These are phyloP conservation scores for Pleomassaria siparia DNA, from an alignment of 2,329 filamentous ascomycete species.

Conservation along the genomic window DNA sequence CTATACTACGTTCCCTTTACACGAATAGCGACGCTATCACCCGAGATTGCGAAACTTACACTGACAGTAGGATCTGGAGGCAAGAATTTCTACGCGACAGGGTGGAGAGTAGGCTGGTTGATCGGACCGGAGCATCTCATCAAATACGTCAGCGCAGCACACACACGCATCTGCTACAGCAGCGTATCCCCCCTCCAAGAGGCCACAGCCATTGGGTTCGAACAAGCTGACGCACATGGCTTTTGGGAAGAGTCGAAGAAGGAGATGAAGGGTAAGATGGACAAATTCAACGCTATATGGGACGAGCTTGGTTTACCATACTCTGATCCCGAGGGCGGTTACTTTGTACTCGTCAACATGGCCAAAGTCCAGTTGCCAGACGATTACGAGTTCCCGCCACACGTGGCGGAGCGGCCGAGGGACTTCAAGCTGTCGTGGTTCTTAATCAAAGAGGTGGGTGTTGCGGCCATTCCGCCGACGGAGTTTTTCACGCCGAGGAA, in stretches of 20 bases:
- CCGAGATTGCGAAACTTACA: slow-evolving; percentile 84
- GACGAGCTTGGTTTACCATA: slow-evolving; percentile 59
- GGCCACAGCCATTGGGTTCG: slow-evolving; percentile 90
- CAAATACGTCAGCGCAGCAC: slow-evolving; percentile 86
- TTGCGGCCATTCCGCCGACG: slow-evolving; percentile 92
- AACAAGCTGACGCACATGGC: slow-evolving; percentile 77
- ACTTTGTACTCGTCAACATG: slow-evolving; percentile 96
- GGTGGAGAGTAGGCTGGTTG: slow-evolving; percentile 95
- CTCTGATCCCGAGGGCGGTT: slow-evolving; percentile 92
- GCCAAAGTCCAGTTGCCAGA: slow-evolving; percentile 79
- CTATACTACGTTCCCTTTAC: slow-evolving; percentile 96
- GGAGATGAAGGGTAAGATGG: slow-evolving; percentile 90
- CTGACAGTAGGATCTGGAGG: slow-evolving; percentile 93
- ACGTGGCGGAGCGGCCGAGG: slow-evolving; percentile 81
- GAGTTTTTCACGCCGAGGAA: slow-evolving; percentile 93
- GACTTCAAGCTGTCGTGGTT: slow-evolving; percentile 98
- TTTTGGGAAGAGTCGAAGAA: slow-evolving; percentile 85
- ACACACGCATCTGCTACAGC: slow-evolving; percentile 95
- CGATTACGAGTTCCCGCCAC: slow-evolving; percentile 84
- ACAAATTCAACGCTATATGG: slow-evolving; percentile 73
- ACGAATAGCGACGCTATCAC: slow-evolving; percentile 84
- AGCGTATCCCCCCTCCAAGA: slow-evolving; percentile 93
- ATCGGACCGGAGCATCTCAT: slow-evolving; percentile 88
- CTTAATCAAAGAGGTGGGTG: slow-evolving; percentile 91
- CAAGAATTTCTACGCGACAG: slow-evolving; percentile 98